Base-by-base conservation (phyloP, 331 rosid genomes). In the Malus hybrid region DNA sequence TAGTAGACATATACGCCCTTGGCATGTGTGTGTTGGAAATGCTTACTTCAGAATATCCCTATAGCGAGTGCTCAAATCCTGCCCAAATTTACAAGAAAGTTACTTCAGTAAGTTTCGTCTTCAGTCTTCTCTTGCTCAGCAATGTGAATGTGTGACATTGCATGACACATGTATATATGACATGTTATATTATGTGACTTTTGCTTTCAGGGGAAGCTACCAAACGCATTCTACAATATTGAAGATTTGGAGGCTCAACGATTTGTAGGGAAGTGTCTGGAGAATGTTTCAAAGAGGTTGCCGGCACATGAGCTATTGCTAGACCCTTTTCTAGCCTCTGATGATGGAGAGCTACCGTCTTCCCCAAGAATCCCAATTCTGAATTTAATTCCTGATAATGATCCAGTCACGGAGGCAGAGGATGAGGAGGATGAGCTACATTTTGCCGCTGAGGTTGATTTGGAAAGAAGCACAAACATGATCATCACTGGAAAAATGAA, bases 81-180 rank as follows among this genome's bases (percentile, higher is more conserved):
- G 98, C 98, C 75, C 98, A 93, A 79, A 93, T 93, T n/a, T 93
- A 91, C 88, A 93, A 91, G 86, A 93, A 88, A 88, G 98, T 93
- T 54, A 88, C 94, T 59, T 79, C 91, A 24, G 98, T 91, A 81
- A 84, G 90, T 60, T 65, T 72, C 31, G 42, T 27, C 20, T 15
- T 66, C 39, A 39, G 14, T 59, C 48, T 54, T 4, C 59, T 1
- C 10, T 32, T 6, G 59, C 3, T 42, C 0, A 19, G 7, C 59
- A 54, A 54, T 54, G 48, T 71, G 18, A 55, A 20, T 22, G 27
- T 7, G 54, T 57, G 18, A 34, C 19, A 62, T 31, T 22, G 15
- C 48, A 32, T 55, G 4, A 18, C 59, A 18, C 59, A 0, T 52
- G 3, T 52, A 7, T 52, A 52, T 52, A 19, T 52, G 20, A 52